phyloP scores from a whole-genome alignment of 2,329 filamentous ascomycete species.

The Penicillium verrucosum region DNA sequence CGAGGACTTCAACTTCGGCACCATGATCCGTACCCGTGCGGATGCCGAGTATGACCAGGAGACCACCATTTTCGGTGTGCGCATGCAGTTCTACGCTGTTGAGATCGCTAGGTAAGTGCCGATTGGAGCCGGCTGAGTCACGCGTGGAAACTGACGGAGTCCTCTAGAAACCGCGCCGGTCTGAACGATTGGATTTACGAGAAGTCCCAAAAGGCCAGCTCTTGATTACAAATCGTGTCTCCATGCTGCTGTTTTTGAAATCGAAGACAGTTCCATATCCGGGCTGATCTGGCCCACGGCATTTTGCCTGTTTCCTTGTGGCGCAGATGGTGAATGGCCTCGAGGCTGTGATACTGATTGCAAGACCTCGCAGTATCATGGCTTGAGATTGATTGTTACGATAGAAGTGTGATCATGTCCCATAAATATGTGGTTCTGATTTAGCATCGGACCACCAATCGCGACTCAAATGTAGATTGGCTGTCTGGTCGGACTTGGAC shows the following conservation, averaged over 20 bases:
- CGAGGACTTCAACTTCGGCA: slow-evolving; percentile 98
- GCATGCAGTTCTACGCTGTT: slow-evolving; percentile 81
- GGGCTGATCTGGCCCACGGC: slow-evolving; percentile 18
- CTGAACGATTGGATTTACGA: slow-evolving; percentile 98
- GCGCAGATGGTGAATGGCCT: slow-evolving; percentile 2
- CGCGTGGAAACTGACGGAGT: slow-evolving; percentile 10
- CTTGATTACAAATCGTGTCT: slow-evolving; percentile 13
- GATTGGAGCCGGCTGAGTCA: not conserved
- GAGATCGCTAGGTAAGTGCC: slow-evolving; percentile 64
- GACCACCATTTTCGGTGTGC: slow-evolving; percentile 84
- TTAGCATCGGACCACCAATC: slow-evolving; percentile 5
- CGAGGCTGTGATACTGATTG: not conserved
- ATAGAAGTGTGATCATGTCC: not conserved
- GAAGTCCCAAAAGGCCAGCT: slow-evolving; percentile 53
- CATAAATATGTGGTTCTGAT: slow-evolving; percentile 6
- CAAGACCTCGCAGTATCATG: not conserved
- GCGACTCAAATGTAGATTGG: slow-evolving; percentile 1
- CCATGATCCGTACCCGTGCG: slow-evolving; percentile 76
- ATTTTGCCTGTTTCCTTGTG: slow-evolving; percentile 8
- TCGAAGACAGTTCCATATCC: slow-evolving; percentile 15
- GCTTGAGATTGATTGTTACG: not conserved
- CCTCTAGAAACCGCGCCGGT: slow-evolving; percentile 69
- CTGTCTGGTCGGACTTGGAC: not conserved
- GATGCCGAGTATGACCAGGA: slow-evolving; percentile 83
- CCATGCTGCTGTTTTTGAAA: slow-evolving; percentile 9